These are phyloP conservation scores for Fusarium clavum DNA, from an alignment of 2,329 filamentous ascomycete species.

Conservation along the genomic window DNA sequence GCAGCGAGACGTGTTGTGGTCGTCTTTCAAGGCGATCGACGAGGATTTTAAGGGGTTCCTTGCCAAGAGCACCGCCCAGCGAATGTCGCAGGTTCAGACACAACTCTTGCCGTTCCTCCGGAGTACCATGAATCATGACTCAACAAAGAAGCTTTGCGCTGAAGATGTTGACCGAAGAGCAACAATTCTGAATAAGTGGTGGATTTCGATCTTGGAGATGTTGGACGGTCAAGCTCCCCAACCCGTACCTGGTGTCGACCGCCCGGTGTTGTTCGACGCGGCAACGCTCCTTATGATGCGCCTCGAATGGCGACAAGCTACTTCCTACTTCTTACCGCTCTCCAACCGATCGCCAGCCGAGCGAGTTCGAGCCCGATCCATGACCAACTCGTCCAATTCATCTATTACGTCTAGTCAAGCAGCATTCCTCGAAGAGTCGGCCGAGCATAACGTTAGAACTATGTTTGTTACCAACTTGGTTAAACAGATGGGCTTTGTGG, in stretches of 20 bases:
- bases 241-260: conserved; percentile 84
- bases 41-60: conserved; percentile 68
- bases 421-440: conserved; percentile 69
- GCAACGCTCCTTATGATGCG: conserved; percentile 86
- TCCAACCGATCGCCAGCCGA: conserved; percentile 65
- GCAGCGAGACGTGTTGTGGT: conserved; percentile 66
- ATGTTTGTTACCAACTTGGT: conserved; percentile 87
- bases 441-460: conserved; percentile 88
- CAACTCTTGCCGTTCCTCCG: conserved; percentile 81
- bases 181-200: conserved; percentile 90
- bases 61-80: conserved; percentile 77
- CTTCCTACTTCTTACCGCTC: conserved; percentile 73
- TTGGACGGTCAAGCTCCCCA: conserved; percentile 76
- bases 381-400: conserved; percentile 67
- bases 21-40: conserved; percentile 66
- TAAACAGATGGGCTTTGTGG: conserved; percentile 85
- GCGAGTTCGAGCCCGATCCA: conserved; percentile 57
- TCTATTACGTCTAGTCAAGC: conserved; percentile 74
- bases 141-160: conserved; percentile 71
- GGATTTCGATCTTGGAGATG: conserved; percentile 84
- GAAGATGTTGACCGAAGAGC: conserved; percentile 86
- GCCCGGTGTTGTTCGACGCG: conserved; percentile 82
- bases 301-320: conserved; percentile 84
- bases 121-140: conserved; percentile 74
- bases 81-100: conserved; percentile 79